Conservation (phyloP, 352 stramenopile genomes). For the Pythium diclinum region DNA sequence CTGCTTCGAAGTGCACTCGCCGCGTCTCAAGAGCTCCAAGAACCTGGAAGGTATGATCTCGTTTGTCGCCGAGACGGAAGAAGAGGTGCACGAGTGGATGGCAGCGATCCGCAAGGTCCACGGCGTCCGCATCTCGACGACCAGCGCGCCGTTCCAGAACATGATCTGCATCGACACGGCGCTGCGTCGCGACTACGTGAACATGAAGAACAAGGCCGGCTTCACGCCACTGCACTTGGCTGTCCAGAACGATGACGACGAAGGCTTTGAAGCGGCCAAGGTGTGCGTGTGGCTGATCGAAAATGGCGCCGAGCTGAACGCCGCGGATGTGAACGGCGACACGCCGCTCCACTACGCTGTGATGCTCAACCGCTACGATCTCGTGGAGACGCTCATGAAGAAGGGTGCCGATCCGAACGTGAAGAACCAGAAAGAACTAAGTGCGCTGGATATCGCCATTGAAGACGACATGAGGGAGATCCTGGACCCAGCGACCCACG, state of each 20-base stretch:
- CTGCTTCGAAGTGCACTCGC: constrained; percentile 85
- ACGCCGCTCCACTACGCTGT: constrained; percentile 86
- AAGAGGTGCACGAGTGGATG: constrained; percentile 88
- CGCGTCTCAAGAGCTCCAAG: constrained; percentile 79
- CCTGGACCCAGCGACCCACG: constrained; percentile 52
- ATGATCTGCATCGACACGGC: constrained; percentile 89
- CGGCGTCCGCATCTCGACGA: constrained; percentile 72
- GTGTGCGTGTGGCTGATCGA: constrained; percentile 86
- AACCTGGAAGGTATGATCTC: constrained; percentile 79
- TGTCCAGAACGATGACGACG: constrained; percentile 86
- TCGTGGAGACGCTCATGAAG: constrained; percentile 87
- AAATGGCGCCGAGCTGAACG: constrained; percentile 78
- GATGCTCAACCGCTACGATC: constrained; percentile 72
- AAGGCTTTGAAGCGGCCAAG: constrained; percentile 87
- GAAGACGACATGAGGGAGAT: constrained; percentile 82
- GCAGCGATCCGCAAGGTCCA: constrained; percentile 80
- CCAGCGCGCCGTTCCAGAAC: constrained; percentile 70
- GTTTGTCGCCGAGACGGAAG: constrained; percentile 81
- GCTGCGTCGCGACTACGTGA: constrained; percentile 79
- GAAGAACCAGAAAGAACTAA: constrained; percentile 68
- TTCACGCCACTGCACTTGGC: constrained; percentile 78
- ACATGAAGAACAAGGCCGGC: constrained; percentile 84
- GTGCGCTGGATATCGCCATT: constrained; percentile 61
- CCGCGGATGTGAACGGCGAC: constrained; percentile 75
- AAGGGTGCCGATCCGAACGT: constrained; percentile 73